Evolutionary conservation across 257 asterid genomes (phyloP).

Genomic region (Ocimum tenuiflorum): DNA sequence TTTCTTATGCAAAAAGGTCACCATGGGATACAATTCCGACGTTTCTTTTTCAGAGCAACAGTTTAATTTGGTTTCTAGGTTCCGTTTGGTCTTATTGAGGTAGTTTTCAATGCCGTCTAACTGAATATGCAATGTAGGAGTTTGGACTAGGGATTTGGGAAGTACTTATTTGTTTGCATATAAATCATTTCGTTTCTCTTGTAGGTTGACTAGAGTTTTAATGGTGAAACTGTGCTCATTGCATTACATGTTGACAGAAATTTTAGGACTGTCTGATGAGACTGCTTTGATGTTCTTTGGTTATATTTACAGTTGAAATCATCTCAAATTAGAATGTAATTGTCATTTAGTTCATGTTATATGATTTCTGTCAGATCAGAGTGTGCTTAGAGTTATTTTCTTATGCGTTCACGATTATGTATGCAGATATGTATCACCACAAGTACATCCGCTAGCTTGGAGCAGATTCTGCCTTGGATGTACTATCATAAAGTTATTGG

Average conservation of each 20-base stretch:
- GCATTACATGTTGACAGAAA: not conserved
- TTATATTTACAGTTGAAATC: constrained; percentile 1
- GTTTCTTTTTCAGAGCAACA: not conserved
- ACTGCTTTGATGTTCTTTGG: not conserved
- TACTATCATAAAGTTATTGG: constrained; percentile 82
- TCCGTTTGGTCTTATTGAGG: not conserved
- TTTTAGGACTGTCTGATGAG: not conserved
- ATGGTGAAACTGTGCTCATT: not conserved
- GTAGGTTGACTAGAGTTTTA: constrained; percentile 10
- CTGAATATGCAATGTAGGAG: not conserved
- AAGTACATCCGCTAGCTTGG: constrained; percentile 76
- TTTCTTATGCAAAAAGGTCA: not conserved
- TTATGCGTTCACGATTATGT: not conserved
- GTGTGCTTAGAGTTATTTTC: not conserved
- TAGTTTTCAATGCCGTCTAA: not conserved
- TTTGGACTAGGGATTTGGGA: not conserved
- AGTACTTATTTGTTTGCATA: not conserved
- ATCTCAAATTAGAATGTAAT: not conserved
- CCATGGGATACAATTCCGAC: not conserved
- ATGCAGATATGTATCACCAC: constrained; percentile 66
- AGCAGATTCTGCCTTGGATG: constrained; percentile 83
- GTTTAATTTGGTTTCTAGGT: not conserved
- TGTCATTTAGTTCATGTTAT: constrained; percentile 11
- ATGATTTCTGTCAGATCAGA: not conserved
- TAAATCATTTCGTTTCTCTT: not conserved